phyloP scores from a whole-genome alignment of 306 rosid species.

The Vigna radiata region DNA sequence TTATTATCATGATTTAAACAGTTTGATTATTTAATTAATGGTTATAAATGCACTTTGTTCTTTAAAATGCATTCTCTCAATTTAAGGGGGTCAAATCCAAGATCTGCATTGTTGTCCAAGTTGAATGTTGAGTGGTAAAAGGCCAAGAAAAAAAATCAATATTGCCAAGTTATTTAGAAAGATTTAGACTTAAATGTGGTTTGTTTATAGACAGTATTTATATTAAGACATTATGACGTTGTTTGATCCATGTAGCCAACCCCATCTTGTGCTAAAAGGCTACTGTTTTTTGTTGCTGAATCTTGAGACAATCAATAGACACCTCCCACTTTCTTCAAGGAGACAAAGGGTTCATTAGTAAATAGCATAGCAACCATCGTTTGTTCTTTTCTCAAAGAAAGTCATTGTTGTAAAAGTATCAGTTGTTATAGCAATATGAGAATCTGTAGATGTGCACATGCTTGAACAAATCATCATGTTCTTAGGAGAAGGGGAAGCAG shows the following conservation, averaged over 20 bases:
- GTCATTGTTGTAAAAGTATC: background rate
- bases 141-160: no score
- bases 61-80: no score
- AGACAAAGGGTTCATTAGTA: constrained; percentile 15
- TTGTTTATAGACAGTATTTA: background rate
- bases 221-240: background rate
- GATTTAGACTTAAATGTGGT: background rate
- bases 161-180: no score
- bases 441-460: constrained; percentile 8
- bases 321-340: background rate
- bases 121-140: no score
- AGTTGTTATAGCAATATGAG: background rate
- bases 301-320: constrained; percentile 2
- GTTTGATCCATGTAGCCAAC: background rate
- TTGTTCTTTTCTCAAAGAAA: background rate
- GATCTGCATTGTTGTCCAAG: no score
- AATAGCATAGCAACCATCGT: background rate
- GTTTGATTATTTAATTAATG: no score
- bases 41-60: no score
- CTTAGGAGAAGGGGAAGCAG: constrained; percentile 20
- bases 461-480: constrained; percentile 1
- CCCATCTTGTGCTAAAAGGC: background rate
- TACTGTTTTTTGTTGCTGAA: background rate
- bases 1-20: no score
- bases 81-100: no score